Conservation (phyloP, 768 basidiomycete genomes). For the Udeniomyces megalosporus region DNA sequence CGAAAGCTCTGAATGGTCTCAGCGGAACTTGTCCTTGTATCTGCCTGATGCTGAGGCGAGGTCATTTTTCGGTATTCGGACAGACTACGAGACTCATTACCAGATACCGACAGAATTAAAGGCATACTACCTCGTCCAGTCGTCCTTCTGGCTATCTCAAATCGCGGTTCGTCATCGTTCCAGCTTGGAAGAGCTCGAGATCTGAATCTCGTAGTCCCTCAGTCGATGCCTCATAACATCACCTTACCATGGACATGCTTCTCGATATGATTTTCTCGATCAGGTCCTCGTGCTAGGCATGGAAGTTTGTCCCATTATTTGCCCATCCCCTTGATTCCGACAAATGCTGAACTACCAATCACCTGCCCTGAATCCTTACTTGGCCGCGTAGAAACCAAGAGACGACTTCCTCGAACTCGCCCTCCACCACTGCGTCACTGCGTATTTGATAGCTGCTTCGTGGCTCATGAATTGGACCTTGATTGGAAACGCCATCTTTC, state of each 20-base stretch:
- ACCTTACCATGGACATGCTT: not conserved
- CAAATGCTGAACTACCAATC: not conserved
- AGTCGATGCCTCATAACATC: not conserved
- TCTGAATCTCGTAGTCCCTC: not conserved
- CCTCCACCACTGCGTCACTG: constrained; percentile 59
- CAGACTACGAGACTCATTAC: constrained; percentile 4
- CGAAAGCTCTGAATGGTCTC: no score
- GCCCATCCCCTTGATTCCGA: no score
- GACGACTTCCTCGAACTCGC: not conserved
- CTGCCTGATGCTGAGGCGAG: no score
- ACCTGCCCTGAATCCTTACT: not conserved
- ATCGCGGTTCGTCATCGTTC: no score
- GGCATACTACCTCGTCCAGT: not conserved
- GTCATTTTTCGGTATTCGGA: not conserved
- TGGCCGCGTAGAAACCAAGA: not conserved
- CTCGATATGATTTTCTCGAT: not conserved
- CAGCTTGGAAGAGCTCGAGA: not conserved
- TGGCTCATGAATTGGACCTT: constrained; percentile 35
- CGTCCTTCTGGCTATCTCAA: not conserved
- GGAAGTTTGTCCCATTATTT: not conserved
- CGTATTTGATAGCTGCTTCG: constrained; percentile 57
- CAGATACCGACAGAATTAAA: not conserved
- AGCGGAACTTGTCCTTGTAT: no score
- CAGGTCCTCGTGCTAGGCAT: not conserved
- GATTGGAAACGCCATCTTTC: constrained; percentile 64